Conservation (phyloP, 495 filamentous ascomycete genomes). For the Lasiosphaeria ovina region DNA sequence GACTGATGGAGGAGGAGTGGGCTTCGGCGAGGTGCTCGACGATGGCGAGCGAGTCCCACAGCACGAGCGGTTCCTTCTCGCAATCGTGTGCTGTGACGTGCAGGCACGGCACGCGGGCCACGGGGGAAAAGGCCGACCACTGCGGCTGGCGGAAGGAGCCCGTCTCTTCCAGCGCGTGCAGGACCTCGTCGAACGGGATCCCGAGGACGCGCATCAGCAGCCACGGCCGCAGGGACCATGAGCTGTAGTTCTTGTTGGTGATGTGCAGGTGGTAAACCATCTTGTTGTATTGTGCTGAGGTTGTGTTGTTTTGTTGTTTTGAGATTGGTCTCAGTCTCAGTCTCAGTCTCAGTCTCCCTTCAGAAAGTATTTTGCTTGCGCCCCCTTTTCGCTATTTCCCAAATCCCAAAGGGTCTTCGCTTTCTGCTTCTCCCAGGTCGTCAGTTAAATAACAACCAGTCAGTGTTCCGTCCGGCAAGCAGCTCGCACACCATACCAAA, state of each 20-base stretch:
- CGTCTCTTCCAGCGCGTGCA: constrained; percentile 8
- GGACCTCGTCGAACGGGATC: constrained; percentile 31
- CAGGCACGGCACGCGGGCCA: constrained; percentile 34
- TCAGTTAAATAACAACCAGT: too few species aligned
- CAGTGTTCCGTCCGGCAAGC: too few species aligned
- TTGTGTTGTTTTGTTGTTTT: not conserved
- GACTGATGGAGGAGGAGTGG: too few species aligned
- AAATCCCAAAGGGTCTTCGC: too few species aligned
- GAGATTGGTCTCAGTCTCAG: not conserved
- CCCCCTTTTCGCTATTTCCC: too few species aligned
- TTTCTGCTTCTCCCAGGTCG: too few species aligned
- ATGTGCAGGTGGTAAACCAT: constrained; percentile 34
- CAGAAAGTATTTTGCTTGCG: not conserved
- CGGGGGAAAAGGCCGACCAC: constrained; percentile 31
- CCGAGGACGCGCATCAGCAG: constrained; percentile 29
- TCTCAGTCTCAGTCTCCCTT: not conserved
- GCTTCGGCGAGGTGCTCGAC: constrained; percentile 53
- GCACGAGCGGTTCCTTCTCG: constrained; percentile 14
- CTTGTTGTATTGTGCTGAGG: not conserved
- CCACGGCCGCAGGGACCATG: constrained; percentile 38
- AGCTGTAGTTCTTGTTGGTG: constrained; percentile 35
- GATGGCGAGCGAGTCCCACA: constrained; percentile 55
- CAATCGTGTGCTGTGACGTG: constrained; percentile 15
- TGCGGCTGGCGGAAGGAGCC: constrained; percentile 22
- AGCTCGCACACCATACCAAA: too few species aligned